Base-by-base conservation (phyloP, 345 rosid species). In the Adansonia digitata region DNA sequence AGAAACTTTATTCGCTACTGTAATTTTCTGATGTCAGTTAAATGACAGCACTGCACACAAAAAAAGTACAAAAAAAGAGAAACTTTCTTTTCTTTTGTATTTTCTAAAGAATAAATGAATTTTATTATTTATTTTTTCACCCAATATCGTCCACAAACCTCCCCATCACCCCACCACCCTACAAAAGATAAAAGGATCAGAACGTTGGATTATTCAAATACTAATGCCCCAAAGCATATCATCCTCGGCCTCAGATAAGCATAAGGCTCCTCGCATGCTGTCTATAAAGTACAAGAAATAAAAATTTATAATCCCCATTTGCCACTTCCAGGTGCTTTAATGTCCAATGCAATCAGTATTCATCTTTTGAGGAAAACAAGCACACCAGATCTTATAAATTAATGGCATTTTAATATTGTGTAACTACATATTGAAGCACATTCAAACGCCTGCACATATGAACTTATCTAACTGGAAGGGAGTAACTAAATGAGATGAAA, bases 401-500 rank as follows among this genome's bases (percentile, higher is more conserved):
- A 52, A 52, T 2, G 26, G 57, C 29, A 22, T 26, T 31, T 20
- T 20, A 55, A 10, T 9, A n/a, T n/a, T n/a, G 24, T 55, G 10
- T 17, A 59, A 17, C 34, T 17, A 49, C 48, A 63, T 24, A 42
- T 14, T 7, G n/a, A 31, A 61, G n/a, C 48, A 67, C 55, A 52
- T 71, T 18, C 11, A 61, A 29, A 62, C 12, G 48, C 29, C 29
- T 52, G 20, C 2, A 59, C 2, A 22, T 0, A 59, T 42, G 53
- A 20, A 43, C 71, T 24, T 4, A 75, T 40, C 61, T 13, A n/a
- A n/a, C n/a, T n/a, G n/a, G n/a, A n/a, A n/a, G n/a, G n/a, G 27
- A 69, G 29, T 14, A 71, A 66, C 49, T 37, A 73, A 72, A 71
- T 24, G 59, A 40, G 56, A 27, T 31, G 52, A 46, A 11, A n/a